Conservation (phyloP, 192 early-diverging fungal species). For the Paraglomus occultum region DNA sequence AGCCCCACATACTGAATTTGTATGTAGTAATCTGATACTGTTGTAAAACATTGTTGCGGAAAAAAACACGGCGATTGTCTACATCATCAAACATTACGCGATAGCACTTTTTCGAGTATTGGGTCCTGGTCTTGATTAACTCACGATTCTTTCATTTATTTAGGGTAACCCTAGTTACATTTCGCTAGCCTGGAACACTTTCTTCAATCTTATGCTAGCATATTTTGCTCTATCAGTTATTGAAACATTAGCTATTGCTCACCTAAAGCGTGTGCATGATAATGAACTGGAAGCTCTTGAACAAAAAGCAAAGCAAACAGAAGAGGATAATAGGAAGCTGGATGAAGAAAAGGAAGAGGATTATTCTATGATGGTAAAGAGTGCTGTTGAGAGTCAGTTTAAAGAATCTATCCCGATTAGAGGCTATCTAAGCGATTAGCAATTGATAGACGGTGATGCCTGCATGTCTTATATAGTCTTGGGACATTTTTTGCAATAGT, state of each 20-base stretch:
- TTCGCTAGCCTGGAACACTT: conserved; percentile 71
- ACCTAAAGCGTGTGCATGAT: conserved; percentile 57
- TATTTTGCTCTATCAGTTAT: conserved; percentile 85
- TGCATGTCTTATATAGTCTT: no score
- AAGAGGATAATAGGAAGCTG: not conserved
- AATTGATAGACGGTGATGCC: no score
- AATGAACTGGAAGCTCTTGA: conserved; percentile 40
- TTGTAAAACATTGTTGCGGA: no score
- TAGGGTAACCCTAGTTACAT: conserved; percentile 49
- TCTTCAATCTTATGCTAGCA: conserved; percentile 75
- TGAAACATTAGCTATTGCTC: conserved; percentile 77
- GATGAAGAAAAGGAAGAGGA: not conserved
- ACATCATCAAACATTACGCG: no score
- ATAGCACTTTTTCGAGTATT: no score
- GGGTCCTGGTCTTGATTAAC: no score
- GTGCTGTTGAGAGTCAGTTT: not conserved
- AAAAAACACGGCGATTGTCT: no score
- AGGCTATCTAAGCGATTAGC: no score
- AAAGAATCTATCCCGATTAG: no score
- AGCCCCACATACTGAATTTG: no score
- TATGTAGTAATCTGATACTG: no score
- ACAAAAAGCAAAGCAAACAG: conserved; percentile 28
- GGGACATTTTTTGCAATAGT: no score
- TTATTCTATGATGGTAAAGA: conserved; percentile 4
- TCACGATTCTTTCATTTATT: not conserved